phyloP scores from a whole-genome alignment of 495 filamentous ascomycete genomes.

The Trichoderma asperelloides region DNA sequence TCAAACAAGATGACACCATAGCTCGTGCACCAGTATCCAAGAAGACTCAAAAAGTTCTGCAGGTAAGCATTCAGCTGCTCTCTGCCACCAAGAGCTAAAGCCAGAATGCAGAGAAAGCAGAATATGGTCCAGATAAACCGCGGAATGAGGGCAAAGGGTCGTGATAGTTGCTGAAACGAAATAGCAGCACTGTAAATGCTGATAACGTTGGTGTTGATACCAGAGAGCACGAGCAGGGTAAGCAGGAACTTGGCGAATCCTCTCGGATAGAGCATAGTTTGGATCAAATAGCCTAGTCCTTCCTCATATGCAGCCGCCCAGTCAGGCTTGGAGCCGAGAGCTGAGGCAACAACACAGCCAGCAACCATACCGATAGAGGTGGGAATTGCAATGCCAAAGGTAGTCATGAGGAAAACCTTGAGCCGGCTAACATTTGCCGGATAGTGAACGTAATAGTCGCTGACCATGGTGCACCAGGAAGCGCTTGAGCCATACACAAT shows the following conservation, averaged over 20 bases:
- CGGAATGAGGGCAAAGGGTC: conserved; percentile 29
- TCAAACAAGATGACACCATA: conserved; percentile 49
- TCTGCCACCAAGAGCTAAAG: conserved; percentile 37
- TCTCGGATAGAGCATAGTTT: conserved; percentile 43
- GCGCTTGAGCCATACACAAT: conserved; percentile 48
- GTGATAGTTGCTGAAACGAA: conserved; percentile 33
- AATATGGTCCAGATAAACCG: conserved; percentile 40
- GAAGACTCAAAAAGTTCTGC: conserved; percentile 47
- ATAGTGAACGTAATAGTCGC: conserved; percentile 57
- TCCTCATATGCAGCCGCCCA: conserved; percentile 40
- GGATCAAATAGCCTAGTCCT: conserved; percentile 52
- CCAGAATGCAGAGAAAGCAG: conserved; percentile 32
- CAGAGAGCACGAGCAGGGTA: conserved; percentile 44
- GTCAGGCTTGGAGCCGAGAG: conserved; percentile 37
- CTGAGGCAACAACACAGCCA: conserved; percentile 45
- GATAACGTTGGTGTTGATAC: conserved; percentile 40
- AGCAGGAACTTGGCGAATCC: conserved; percentile 53
- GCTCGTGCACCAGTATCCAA: conserved; percentile 52
- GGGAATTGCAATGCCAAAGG: conserved; percentile 39
- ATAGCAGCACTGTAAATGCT: conserved; percentile 38
- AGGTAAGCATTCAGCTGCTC: conserved; percentile 33
- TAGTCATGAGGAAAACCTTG: conserved; percentile 45
- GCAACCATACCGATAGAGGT: conserved; percentile 48
- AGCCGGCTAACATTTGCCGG: conserved; percentile 40
- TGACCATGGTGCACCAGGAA: conserved; percentile 51